Evolutionary conservation across 202 grass and related monocot species (phyloP), one percentile per base, ranked within the genome.

Genomic region (Panicum virgatum): DNA sequence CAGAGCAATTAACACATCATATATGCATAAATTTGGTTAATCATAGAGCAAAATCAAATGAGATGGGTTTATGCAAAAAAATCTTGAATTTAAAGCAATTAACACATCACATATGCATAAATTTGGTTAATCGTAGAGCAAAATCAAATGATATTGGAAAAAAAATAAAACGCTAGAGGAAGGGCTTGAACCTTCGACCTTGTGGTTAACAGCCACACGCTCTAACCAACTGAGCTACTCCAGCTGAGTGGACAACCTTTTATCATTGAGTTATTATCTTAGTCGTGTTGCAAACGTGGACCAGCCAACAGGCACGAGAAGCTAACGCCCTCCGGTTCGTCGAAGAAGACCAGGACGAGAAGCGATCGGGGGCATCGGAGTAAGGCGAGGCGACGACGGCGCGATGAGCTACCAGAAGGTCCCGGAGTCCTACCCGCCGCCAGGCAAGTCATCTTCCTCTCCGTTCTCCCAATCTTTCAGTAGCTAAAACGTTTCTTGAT

Each of bases 151-250:
- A n/a, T n/a, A 30, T 30, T 2, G 30, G 30, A 30, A 34, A 34
- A 34, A 34, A 34, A 34, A 40, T 6, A 9, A 46, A 15, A 15
- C 90, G 84, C 91, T 93, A 90, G 85, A 90, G 32, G 85, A 85
- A 93, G 91, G 88, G 85, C 45, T 93, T 87, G 85, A 94, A 93
- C 91, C 88, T 93, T 82, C 85, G 85, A 86, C 88, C 78, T 93
- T 90, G 82, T 83, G 91, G 82, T 93, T 90, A 90, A 93, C 85
- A 88, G 87, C 91, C 91, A 93, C 88, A 90, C 85, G 78, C 88
- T 90, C 88, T 90, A 93, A 90, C 88, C 85, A 80, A 77, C 91
- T 86, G 88, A 93, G 88, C 91, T 93, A 93, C 74, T 70, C 85
- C 85, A 93, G 44, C 44, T 11, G n/a, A n/a, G n/a, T n/a, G n/a